Evolutionary conservation across 1,139 yeast genomes (phyloP).

Genomic region (Blastobotrys petasosporus): DNA sequence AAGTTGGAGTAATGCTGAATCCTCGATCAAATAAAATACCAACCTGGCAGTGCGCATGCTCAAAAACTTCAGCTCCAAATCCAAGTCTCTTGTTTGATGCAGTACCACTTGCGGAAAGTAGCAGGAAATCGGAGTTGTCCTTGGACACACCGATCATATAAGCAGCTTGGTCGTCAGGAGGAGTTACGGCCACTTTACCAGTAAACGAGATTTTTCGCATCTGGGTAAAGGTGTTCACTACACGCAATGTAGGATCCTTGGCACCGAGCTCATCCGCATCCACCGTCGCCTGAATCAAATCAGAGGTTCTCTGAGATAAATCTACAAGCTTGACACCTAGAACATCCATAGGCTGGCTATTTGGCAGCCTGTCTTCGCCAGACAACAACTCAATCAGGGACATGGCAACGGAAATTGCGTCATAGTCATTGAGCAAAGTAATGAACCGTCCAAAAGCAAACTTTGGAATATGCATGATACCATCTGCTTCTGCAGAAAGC

Average conservation of each 20-base stretch:
- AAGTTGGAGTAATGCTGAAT: conserved; percentile 3
- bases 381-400: conserved; percentile 33
- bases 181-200: conserved; percentile 49
- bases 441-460: conserved; percentile 12
- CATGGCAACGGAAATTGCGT: conserved; percentile 26
- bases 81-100: too few relatives aligned
- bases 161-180: conserved; percentile 37
- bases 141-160: conserved; percentile 20
- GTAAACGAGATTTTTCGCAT: conserved; percentile 45
- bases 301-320: conserved; percentile 61
- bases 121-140: neutral
- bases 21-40: conserved; percentile 16
- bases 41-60: conserved; percentile 6
- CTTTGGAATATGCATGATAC: conserved; percentile 12
- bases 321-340: conserved; percentile 55
- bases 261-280: conserved; percentile 31
- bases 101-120: neutral
- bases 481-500: conserved; percentile 9
- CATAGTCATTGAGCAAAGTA: conserved; percentile 23
- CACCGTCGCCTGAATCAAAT: conserved; percentile 57
- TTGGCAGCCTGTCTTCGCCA: neutral
- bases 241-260: conserved; percentile 46
- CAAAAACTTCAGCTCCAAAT: too few relatives aligned
- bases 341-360: conserved; percentile 22
- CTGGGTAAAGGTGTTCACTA: conserved; percentile 49